These are phyloP conservation scores for Phaeotremella skinneri DNA, from an alignment of 768 basidiomycete genomes.

Conservation along the genomic window DNA sequence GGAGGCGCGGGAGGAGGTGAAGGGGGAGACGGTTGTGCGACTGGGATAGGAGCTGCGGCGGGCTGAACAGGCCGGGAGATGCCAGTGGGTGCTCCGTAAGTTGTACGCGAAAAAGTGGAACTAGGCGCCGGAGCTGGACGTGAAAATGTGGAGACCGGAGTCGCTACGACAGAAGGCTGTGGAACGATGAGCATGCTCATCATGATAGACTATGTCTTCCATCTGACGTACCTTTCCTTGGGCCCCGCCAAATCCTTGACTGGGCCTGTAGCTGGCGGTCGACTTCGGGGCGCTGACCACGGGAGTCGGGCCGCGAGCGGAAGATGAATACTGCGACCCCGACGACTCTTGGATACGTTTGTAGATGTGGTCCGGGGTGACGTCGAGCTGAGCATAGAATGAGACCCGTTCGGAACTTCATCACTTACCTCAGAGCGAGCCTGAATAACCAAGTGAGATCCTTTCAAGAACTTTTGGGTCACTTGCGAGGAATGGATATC, in stretches of 20 bases:
- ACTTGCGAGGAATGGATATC: conserved; percentile 79
- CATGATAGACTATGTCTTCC: not conserved
- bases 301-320: conserved; percentile 56
- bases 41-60: conserved; percentile 29
- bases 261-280: conserved; percentile 65
- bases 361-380: conserved; percentile 75
- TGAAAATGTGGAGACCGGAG: conserved; percentile 48
- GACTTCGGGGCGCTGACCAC: conserved; percentile 59
- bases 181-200: conserved; percentile 44
- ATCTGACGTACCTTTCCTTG: conserved; percentile 36
- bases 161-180: conserved; percentile 48
- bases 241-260: conserved; percentile 41
- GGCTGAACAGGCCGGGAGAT: conserved; percentile 14
- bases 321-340: conserved; percentile 83
- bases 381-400: conserved; percentile 62
- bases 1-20: conserved; percentile 32
- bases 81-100: not conserved
- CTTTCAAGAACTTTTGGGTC: conserved; percentile 67
- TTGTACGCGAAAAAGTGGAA: not conserved
- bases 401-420: not conserved
- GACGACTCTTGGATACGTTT: conserved; percentile 81
- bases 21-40: conserved; percentile 29
- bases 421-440: conserved; percentile 38
- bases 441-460: conserved; percentile 56
- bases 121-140: conserved; percentile 53